These are phyloP conservation scores for Pythium scleroteichum DNA, from an alignment of 352 stramenopile genomes.

Conservation along the genomic window DNA sequence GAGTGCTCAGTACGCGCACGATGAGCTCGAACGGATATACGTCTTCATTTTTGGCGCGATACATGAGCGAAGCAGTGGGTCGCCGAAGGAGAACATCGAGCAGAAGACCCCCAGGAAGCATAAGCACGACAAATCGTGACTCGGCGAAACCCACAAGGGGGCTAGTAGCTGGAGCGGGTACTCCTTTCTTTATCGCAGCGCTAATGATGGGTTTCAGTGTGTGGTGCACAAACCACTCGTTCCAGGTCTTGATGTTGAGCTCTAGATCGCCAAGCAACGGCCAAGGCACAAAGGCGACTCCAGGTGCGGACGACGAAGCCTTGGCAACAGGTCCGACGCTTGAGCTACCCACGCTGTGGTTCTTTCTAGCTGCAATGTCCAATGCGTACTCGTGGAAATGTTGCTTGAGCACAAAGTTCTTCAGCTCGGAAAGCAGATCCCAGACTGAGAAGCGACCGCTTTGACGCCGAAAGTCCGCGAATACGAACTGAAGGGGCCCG, in stretches of 20 bases:
- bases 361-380: conserved; percentile 7
- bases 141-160: conserved; percentile 40
- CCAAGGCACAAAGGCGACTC: conserved; percentile 44
- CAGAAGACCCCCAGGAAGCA: conserved; percentile 53
- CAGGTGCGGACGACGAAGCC: neutral
- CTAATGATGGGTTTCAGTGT: conserved; percentile 27
- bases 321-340: conserved; percentile 8
- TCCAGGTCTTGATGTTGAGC: conserved; percentile 68
- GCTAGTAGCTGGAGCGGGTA: conserved; percentile 11
- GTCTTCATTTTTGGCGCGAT: conserved; percentile 17
- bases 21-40: conserved; percentile 31
- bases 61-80: conserved; percentile 25
- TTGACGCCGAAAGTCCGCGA: conserved; percentile 46
- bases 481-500: conserved; percentile 76
- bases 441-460: conserved; percentile 16
- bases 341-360: neutral
- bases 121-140: conserved; percentile 65
- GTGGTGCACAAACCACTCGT: conserved; percentile 58
- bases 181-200: conserved; percentile 13
- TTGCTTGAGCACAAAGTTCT: conserved; percentile 28
- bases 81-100: conserved; percentile 26
- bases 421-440: conserved; percentile 21
- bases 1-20: conserved; percentile 58
- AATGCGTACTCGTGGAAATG: conserved; percentile 34
- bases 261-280: conserved; percentile 60